Evolutionary conservation across 176 grass and related monocot genomes (phyloP).

Genomic region (Metroxylon sagu): DNA sequence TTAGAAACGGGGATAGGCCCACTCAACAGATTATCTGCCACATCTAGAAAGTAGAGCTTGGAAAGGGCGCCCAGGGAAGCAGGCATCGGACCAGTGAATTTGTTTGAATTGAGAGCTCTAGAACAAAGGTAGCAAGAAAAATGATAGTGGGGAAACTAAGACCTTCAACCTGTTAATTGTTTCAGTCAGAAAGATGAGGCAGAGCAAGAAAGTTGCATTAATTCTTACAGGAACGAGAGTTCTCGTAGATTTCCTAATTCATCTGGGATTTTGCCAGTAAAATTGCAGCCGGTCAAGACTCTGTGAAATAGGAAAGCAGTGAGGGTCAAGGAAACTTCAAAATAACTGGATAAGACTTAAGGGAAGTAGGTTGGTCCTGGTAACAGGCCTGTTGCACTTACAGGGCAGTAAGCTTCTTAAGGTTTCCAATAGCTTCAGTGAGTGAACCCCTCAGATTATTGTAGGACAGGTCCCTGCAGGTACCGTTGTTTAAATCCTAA

Average conservation of each 20-base stretch:
- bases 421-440: conserved; percentile 47
- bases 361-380: neutral
- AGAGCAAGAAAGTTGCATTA: neutral
- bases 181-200: no score
- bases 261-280: conserved; percentile 60
- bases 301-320: conserved; percentile 20
- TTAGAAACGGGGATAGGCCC: conserved; percentile 65
- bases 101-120: conserved; percentile 81
- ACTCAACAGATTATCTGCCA: conserved; percentile 63
- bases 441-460: conserved; percentile 58
- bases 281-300: conserved; percentile 74
- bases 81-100: conserved; percentile 71
- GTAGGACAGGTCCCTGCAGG: conserved; percentile 70
- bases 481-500: neutral
- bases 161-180: no score
- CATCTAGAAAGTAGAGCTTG: conserved; percentile 78
- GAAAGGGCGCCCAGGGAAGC: conserved; percentile 72
- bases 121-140: conserved; percentile 1
- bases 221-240: conserved; percentile 59
- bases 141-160: no score
- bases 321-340: no score
- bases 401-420: conserved; percentile 75
- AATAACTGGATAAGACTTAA: neutral
- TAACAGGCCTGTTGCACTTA: conserved; percentile 22
- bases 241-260: conserved; percentile 55